Base-by-base conservation (phyloP, 805 yeast species). In the Jamesozyma piceae region DNA sequence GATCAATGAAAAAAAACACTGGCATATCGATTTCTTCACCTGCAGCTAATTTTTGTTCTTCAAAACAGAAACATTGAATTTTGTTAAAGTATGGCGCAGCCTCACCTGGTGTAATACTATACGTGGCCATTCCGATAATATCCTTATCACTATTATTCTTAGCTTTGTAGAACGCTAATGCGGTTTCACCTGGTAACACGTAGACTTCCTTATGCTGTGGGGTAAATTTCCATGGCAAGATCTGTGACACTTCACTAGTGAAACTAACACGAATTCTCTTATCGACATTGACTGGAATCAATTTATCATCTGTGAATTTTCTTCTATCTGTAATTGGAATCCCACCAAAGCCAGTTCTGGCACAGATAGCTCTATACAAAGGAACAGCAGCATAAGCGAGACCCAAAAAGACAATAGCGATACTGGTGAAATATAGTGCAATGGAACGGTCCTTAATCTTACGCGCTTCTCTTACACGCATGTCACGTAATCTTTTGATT, bases 21-120 rank as follows among this genome's bases (percentile, higher is more conserved):
- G 98, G 98, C 98, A 92, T 92, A 60, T 92, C 98, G 15, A 92
- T 95, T 60, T 92, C 97, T 65, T 92, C 98, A 8, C 97, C 97
- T 2, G 97, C 95, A 43, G 79, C 74, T 49, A 92, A 69, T 63
- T 85, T 76, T 64, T 92, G 98, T 62, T 92, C 98, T 67, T 92
- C 98, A 58, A 92, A 92, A 60, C 98, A 92, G 67, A 92, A 92
- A 64, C 98, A 92, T 63, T 92, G 98, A 56, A 92, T 92, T 65
- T 92, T 92, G 68, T 87, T 87, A 69, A 92, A 92, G 64, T 90
- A 92, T 4, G 87, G 95, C 0, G 97, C 95, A 5, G 92, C 95
- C 54, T 86, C 90, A 51, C 92, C 97, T 0, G 98, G 98, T 0
- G 95, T 78, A 38, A 92, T 96, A 4, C 95, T 82, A 62, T 92